Evolutionary conservation across 441 rosid species (phyloP).

Genomic region (Eruca vesicaria): DNA sequence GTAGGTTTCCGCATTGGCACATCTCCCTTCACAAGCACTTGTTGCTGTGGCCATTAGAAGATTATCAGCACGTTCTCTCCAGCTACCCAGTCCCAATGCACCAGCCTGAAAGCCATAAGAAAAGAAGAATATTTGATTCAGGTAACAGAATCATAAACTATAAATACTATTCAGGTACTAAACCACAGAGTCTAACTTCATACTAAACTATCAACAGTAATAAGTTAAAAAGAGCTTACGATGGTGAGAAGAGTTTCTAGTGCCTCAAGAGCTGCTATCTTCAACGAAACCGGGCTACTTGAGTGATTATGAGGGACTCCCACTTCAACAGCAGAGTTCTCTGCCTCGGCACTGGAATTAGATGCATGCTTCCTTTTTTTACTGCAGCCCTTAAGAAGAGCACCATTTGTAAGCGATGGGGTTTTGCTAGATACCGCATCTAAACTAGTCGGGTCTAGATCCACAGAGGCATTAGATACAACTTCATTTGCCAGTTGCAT

Average conservation of each 20-base stretch:
- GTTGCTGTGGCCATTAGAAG: slow-evolving; percentile 58
- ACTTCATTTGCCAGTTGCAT: slow-evolving; percentile 68
- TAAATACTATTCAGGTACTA: background rate
- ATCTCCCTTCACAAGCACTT: slow-evolving; percentile 52
- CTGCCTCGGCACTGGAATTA: slow-evolving; percentile 41
- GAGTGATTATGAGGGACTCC: slow-evolving; percentile 37
- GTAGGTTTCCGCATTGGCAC: slow-evolving; percentile 47
- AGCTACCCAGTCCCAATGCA: slow-evolving; percentile 57
- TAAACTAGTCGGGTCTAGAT: slow-evolving; percentile 44
- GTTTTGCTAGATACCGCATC: slow-evolving; percentile 35
- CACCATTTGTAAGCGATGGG: slow-evolving; percentile 33
- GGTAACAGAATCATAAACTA: background rate
- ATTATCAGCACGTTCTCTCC: slow-evolving; percentile 65
- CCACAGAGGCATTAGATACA: slow-evolving; percentile 49
- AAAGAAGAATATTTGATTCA: background rate
- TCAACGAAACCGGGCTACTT: slow-evolving; percentile 42
- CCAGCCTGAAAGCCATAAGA: slow-evolving; percentile 54
- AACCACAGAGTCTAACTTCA: slow-evolving; percentile 1
- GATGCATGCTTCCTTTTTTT: slow-evolving; percentile 70
- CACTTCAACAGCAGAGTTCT: slow-evolving; percentile 38
- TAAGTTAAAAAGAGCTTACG: slow-evolving; percentile 43
- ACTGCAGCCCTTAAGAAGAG: slow-evolving; percentile 35
- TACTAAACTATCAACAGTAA: background rate
- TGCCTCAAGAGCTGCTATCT: slow-evolving; percentile 81
- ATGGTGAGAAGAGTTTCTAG: slow-evolving; percentile 72